These are phyloP conservation scores for Globisporangium okanoganense DNA, from an alignment of 352 stramenopile genomes.

Conservation along the genomic window DNA sequence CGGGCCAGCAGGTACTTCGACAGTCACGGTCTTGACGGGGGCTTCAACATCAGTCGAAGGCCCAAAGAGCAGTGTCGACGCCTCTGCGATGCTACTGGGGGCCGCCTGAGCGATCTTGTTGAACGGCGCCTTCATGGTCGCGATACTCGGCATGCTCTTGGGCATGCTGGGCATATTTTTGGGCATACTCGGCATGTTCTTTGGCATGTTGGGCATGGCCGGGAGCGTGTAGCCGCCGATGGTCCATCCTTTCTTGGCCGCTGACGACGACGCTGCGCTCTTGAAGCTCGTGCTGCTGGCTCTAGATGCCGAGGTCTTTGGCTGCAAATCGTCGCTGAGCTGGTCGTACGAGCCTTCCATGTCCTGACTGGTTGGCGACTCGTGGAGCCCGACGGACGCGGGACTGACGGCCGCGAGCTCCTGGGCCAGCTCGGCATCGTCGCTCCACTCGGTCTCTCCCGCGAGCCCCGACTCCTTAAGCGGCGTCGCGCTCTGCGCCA, in stretches of 20 bases:
- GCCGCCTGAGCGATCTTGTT: not conserved
- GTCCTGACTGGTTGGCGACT: not conserved
- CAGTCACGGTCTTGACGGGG: conserved; percentile 27
- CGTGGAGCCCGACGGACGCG: conserved; percentile 12
- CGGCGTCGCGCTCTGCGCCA: not conserved
- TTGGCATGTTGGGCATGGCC: conserved; percentile 3
- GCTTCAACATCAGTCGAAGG: conserved; percentile 11
- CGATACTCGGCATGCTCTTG: conserved; percentile 2
- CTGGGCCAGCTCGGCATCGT: not conserved
- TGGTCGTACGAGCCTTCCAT: conserved; percentile 6
- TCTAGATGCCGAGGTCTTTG: not conserved
- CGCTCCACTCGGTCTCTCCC: conserved; percentile 1
- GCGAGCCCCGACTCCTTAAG: not conserved
- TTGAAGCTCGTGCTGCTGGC: not conserved
- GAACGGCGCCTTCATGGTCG: conserved; percentile 8
- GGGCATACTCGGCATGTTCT: conserved; percentile 5
- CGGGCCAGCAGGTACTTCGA: conserved; percentile 46
- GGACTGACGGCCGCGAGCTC: conserved; percentile 11
- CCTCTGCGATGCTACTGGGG: conserved; percentile 2
- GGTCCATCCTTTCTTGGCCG: conserved; percentile 14
- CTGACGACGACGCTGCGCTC: not conserved
- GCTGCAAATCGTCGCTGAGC: not conserved
- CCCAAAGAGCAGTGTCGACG: conserved; percentile 14
- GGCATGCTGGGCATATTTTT: conserved; percentile 1
- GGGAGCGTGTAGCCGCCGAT: conserved; percentile 14